Conservation (phyloP, 352 stramenopile species). For the Pythium monospermum region DNA sequence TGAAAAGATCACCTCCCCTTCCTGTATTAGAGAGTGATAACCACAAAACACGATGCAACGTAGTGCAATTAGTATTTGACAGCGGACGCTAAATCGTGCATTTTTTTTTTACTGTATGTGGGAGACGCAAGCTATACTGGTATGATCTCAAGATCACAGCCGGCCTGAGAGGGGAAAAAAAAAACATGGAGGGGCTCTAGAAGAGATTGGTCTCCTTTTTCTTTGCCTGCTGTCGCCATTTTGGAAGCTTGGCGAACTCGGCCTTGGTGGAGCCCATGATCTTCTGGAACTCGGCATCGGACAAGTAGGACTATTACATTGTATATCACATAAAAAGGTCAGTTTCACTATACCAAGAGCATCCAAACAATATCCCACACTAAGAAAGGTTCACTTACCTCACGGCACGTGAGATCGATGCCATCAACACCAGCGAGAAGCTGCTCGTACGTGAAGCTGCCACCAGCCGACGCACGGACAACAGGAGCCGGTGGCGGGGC, state of each 20-base stretch:
- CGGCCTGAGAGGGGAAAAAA: too few relatives aligned
- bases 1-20: too few relatives aligned
- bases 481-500: conserved; percentile 15
- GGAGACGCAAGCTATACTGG: too few relatives aligned
- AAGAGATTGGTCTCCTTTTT: conserved; percentile 88
- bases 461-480: conserved; percentile 20
- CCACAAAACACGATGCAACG: too few relatives aligned
- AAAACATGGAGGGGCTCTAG: conserved; percentile 27
- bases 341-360: neutral
- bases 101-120: too few relatives aligned
- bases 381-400: conserved; percentile 30
- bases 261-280: conserved; percentile 57
- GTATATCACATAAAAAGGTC: conserved; percentile 7
- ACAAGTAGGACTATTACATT: conserved; percentile 54
- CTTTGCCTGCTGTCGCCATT: conserved; percentile 85
- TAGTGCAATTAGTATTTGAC: too few relatives aligned
- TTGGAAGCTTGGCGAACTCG: conserved; percentile 63
- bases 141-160: too few relatives aligned
- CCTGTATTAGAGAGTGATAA: too few relatives aligned
- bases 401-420: conserved; percentile 70
- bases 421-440: conserved; percentile 67
- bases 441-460: conserved; percentile 57
- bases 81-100: too few relatives aligned
- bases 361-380: neutral
- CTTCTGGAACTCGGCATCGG: conserved; percentile 69